Evolutionary conservation across 1,284 basidiomycete species (phyloP).

Genomic region (Apiotrichum akiyoshidainum): DNA sequence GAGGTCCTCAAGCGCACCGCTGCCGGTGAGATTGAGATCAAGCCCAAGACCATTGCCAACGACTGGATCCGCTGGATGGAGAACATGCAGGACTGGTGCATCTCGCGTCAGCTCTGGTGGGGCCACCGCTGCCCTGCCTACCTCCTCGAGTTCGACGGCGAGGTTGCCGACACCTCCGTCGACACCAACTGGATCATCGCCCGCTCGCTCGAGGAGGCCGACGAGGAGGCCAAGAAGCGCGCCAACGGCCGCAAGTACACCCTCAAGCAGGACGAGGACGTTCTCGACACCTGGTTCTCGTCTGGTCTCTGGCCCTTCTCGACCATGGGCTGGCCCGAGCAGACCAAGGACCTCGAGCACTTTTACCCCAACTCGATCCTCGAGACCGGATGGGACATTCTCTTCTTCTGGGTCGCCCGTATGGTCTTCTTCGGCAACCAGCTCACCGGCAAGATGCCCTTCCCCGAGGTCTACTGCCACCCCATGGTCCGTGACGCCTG

Average conservation of each 20-base stretch:
- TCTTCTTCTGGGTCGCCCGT: constrained; percentile 99
- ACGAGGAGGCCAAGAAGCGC: constrained; percentile 67
- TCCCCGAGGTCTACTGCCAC: constrained; percentile 97
- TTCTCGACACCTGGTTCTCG: constrained; percentile 99
- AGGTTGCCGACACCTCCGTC: constrained; percentile 59
- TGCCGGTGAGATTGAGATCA: constrained; percentile 78
- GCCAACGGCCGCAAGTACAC: constrained; percentile 70
- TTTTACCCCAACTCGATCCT: constrained; percentile 89
- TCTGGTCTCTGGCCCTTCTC: constrained; percentile 98
- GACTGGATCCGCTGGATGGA: constrained; percentile 99
- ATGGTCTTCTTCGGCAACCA: constrained; percentile 95
- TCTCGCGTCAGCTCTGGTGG: constrained; percentile 99
- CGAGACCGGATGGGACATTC: constrained; percentile 98
- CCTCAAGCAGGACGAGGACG: constrained; percentile 93
- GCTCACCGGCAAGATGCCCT: constrained; percentile 87
- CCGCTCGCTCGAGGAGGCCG: constrained; percentile 73
- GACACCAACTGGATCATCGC: constrained; percentile 90
- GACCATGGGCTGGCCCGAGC: constrained; percentile 93
- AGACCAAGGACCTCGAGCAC: constrained; percentile 63
- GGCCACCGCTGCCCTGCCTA: constrained; percentile 96
- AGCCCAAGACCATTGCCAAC: constrained; percentile 78
- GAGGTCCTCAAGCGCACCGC: constrained; percentile 86
- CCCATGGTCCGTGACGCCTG: constrained; percentile 99
- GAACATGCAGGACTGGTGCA: constrained; percentile 97
- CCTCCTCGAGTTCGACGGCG: constrained; percentile 81